Evolutionary conservation across 177 flowering plant species (phyloP).

Genomic region (Vitis hybrid): DNA sequence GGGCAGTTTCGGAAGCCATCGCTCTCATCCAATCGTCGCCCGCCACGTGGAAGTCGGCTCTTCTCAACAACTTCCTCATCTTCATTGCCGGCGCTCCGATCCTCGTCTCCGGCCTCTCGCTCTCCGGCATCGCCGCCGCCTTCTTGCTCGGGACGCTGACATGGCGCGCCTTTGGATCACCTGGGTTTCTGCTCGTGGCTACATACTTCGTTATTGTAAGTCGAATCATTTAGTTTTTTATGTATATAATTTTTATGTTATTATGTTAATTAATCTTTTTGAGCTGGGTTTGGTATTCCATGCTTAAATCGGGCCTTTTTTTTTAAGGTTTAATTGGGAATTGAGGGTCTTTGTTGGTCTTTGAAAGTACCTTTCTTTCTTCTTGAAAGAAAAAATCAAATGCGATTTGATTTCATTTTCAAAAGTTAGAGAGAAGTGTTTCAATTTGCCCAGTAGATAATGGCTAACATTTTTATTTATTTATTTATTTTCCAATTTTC

Average conservation of each 20-base stretch:
- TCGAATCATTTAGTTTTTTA: neutral
- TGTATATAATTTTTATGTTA: neutral
- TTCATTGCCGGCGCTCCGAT: slow-evolving; percentile 76
- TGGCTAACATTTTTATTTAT: no score
- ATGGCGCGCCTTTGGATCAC: slow-evolving; percentile 85
- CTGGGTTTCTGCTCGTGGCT: slow-evolving; percentile 87
- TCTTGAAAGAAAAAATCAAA: no score
- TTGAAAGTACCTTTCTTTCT: no score
- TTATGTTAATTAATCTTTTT: neutral
- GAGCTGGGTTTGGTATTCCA: neutral
- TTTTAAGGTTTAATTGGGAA: no score
- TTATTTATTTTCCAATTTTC: no score
- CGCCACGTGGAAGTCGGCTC: slow-evolving; percentile 81
- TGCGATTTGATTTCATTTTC: no score
- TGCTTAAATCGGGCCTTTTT: no score
- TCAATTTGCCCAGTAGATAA: no score
- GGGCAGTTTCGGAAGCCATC: slow-evolving; percentile 33
- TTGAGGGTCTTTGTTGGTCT: no score
- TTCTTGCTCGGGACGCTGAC: slow-evolving; percentile 88
- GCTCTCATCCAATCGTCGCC: slow-evolving; percentile 51
- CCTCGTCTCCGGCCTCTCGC: slow-evolving; percentile 72
- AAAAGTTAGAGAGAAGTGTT: no score
- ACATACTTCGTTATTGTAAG: slow-evolving; percentile 80
- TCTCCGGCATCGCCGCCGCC: slow-evolving; percentile 78
- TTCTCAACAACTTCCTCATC: slow-evolving; percentile 62